Evolutionary conservation across 805 yeast genomes (phyloP).

Genomic region (Schwanniomyces pseudopolymorphus): DNA sequence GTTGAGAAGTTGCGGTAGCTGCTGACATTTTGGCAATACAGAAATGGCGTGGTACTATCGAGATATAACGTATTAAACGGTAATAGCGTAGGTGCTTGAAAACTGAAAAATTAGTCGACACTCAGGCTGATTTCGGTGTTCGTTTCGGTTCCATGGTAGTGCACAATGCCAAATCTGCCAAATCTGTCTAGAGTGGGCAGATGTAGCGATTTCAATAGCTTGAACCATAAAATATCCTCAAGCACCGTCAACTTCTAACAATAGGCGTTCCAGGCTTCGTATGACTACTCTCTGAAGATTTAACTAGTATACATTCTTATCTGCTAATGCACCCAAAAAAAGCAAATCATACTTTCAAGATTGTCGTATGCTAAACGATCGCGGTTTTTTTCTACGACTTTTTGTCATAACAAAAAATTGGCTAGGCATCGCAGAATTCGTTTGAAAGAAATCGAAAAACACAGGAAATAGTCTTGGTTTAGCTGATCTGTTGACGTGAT

Average conservation of each 20-base stretch:
- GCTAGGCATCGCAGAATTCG: background rate
- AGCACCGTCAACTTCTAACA: no score
- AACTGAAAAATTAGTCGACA: conserved; percentile 2
- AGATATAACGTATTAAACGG: background rate
- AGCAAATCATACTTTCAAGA: background rate
- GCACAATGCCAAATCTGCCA: background rate
- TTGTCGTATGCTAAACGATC: background rate
- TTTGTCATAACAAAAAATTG: background rate
- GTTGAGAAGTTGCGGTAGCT: conserved; percentile 13
- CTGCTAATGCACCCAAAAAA: no score
- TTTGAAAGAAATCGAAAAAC: background rate
- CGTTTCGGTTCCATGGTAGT: background rate
- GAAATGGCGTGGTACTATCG: background rate
- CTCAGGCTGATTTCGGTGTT: background rate
- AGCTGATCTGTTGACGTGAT: background rate
- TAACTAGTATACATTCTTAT: no score
- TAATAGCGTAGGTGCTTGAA: background rate
- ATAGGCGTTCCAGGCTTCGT: no score
- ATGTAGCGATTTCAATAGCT: background rate
- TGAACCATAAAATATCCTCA: no score
- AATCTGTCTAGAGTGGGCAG: background rate
- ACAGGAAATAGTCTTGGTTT: background rate
- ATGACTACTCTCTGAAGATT: no score
- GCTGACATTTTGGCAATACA: conserved; percentile 8
- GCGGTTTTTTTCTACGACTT: background rate